Base-by-base conservation (phyloP, 2,329 filamentous ascomycete genomes). In the Tolypocladium cylindrosporum region DNA sequence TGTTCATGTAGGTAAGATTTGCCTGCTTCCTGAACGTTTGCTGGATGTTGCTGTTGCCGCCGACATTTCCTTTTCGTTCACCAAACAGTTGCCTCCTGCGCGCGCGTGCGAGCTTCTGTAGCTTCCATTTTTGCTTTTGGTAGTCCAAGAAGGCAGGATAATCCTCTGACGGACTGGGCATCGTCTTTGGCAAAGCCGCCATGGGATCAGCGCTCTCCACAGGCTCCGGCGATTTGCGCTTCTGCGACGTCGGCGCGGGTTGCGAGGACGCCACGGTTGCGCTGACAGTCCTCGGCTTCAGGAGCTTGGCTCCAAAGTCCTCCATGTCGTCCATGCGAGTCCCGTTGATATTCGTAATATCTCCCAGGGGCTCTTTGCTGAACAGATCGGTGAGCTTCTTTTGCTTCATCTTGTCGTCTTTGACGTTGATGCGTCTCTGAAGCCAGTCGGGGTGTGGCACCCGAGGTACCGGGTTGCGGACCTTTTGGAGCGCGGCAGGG, bases 81-180 rank as follows among this genome's bases (percentile, higher is more conserved):
- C 94, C 94, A 66, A 99, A 99, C 1, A 99, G 78, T 70, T 99
- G 94, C 54, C 93, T 84, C 62, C 95, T 83, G 50, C 93, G 86
- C 60, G 87, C 81, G 27, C 94, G 85, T 40, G 93, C 91, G 70
- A 96, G 89, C 68, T 91, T 96, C 70, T 99, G 94, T 42, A 97
- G 88, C 76, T 93, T 97, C 94, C 94, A 99, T 73, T 99, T 99
- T 75, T 92, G 85, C 74, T 99, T 99, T 70, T 99, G 94, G 67
- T 97, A 97, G 67, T 88, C 82, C 56, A 99, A 72, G 78, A 96
- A 99, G 0, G 84, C 90, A 21, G 84, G 77, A 65, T 99, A 99
- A 71, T 99, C 88, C 54, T 94, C 85, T 0, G 86, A 89, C 24
- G 94, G 89, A 31, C 82, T 83, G 1, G 94, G 93, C 88, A 96